Percentiles rank a stretch among this genome's conserved stretches.
phyloP scores from a whole-genome alignment of 768 basidiomycete genomes.

The Kwoniella newhampshirensis region DNA sequence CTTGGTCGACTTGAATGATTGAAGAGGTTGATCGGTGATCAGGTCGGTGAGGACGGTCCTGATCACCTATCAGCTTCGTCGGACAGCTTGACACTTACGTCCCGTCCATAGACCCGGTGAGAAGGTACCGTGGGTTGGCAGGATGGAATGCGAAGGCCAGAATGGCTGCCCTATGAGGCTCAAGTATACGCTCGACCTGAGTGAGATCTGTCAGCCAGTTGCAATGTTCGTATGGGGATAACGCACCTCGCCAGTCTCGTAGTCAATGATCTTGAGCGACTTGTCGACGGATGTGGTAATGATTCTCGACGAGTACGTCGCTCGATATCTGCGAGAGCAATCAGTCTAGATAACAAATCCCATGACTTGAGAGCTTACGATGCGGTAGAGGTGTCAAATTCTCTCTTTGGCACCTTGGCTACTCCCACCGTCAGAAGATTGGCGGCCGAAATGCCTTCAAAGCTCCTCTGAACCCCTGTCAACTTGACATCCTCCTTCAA shows the following conservation, averaged over 20 bases:
- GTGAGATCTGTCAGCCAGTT: constrained; percentile 9
- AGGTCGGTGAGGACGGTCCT: constrained; percentile 49
- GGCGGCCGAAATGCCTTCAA: constrained; percentile 41
- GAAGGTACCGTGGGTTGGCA: constrained; percentile 37
- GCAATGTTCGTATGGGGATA: no score
- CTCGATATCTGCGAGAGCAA: constrained; percentile 25
- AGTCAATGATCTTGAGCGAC: constrained; percentile 44
- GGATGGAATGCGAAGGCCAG: constrained; percentile 46
- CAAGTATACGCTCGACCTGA: constrained; percentile 42
- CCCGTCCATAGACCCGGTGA: constrained; percentile 51
- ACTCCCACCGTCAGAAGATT: constrained; percentile 40
- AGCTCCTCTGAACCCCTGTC: constrained; percentile 34
- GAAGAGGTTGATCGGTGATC: constrained; percentile 40
- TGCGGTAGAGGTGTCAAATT: constrained; percentile 42
- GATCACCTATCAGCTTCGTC: background rate
- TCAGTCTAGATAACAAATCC: background rate
- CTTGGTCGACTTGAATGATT: constrained; percentile 45
- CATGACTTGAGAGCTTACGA: constrained; percentile 42
- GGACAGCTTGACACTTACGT: constrained; percentile 37
- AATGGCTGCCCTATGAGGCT: constrained; percentile 48
- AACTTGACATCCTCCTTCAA: constrained; percentile 33
- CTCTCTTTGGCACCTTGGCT: constrained; percentile 30
- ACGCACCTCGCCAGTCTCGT: constrained; percentile 42
- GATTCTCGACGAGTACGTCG: constrained; percentile 28
- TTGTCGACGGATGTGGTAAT: constrained; percentile 49